These are phyloP conservation scores for Fragosphaeria purpurea DNA, from an alignment of 2,329 filamentous ascomycete species.

Conservation along the genomic window DNA sequence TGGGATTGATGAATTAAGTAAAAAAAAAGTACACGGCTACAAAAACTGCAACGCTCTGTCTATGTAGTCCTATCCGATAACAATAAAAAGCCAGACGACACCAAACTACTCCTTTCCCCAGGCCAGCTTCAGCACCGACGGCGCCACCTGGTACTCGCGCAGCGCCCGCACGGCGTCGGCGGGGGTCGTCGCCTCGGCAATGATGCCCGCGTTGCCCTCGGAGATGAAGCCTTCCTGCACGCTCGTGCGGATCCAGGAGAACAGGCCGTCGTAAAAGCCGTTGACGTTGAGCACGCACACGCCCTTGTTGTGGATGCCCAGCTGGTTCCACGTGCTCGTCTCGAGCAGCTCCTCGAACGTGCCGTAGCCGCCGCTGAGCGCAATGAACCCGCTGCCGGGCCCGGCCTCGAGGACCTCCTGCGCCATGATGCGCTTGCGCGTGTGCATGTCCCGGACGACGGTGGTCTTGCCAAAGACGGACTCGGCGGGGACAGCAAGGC, in stretches of 20 bases:
- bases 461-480: slow-evolving; percentile 70
- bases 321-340: slow-evolving; percentile 87
- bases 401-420: slow-evolving; percentile 73
- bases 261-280: slow-evolving; percentile 82
- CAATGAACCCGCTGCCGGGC: slow-evolving; percentile 79
- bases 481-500: slow-evolving; percentile 51
- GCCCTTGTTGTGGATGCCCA: slow-evolving; percentile 77
- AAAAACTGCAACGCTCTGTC: too few relatives aligned
- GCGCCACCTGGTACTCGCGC: slow-evolving; percentile 63
- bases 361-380: slow-evolving; percentile 80
- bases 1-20: too few relatives aligned
- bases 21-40: too few relatives aligned
- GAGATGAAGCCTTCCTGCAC: slow-evolving; percentile 70
- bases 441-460: slow-evolving; percentile 92
- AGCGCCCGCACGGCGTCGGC: slow-evolving; percentile 64
- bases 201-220: slow-evolving; percentile 59
- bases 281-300: slow-evolving; percentile 80
- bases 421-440: slow-evolving; percentile 89
- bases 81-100: too few relatives aligned
- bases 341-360: slow-evolving; percentile 95
- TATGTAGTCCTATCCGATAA: too few relatives aligned
- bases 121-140: slow-evolving; percentile 67
- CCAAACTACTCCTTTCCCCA: slow-evolving; percentile 58
- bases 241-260: slow-evolving; percentile 70
- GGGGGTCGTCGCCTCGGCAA: slow-evolving; percentile 64